Base-by-base conservation (phyloP, 176 grass and related monocot genomes). In the Guadua angustifolia region DNA sequence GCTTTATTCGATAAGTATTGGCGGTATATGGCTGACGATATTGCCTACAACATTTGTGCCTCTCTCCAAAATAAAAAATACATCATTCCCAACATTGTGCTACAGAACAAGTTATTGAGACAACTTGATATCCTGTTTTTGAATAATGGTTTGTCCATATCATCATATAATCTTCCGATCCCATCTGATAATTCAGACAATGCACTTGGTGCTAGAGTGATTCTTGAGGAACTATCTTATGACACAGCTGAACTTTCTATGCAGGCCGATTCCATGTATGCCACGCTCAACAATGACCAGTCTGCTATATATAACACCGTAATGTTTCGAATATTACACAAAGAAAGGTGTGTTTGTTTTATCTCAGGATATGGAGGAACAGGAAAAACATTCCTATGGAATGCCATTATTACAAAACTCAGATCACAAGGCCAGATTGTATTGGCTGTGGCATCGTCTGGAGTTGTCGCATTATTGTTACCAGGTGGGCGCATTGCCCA, bases 21-120 rank as follows among this genome's bases (percentile, higher is more conserved):
- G 38, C 1, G 5, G 0, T 39, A 39, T 6, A 39, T 39, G 38
- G 5, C 5, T 6, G 5, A 39, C 6, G 17, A 2, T 18, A 53
- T 19, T 2, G 1, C 1, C 0, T 53, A 53, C 6, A 6, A 0
- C 1, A 5, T 16, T 2, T 5, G 1, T 1, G 6, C 18, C 0
- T 7, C 17, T 19, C 17, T 18, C 1, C 1, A 6, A 21, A 7
- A 21, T 7, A 2, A 5, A 2, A 1, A 21, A 0, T 2, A 2
- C 7, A 7, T 21, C 1, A 7, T 56, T 2, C 52, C 1, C 0
- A 6, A 21, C 0, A 7, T 2, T 7, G 5, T 55, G 0, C 1
- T 55, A 2, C 52, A 55, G 0, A 2, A 55, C 1, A 21, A 1
- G 9, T 0, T 56, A 1, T 8, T 52, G 5, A 18, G 5, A 0